Base-by-base conservation (phyloP, 139 green algal species). In the Diplosphaera chodatii region DNA sequence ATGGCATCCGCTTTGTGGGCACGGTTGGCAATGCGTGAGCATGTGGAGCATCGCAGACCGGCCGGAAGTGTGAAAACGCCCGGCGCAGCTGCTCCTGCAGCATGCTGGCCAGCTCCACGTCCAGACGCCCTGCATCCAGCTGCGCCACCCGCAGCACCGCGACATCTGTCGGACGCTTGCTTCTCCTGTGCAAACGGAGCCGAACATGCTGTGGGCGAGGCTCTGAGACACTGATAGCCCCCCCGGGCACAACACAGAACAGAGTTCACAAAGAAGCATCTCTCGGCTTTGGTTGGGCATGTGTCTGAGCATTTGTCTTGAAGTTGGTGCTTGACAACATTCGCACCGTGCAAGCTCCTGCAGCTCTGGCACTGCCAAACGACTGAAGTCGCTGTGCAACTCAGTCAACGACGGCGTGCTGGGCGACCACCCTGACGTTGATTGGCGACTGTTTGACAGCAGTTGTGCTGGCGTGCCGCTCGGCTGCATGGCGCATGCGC, bases 41-140 rank as follows among this genome's bases (percentile, higher is more conserved):
- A n/a, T n/a, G n/a, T n/a, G n/a, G n/a, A n/a, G n/a, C n/a, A n/a
- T n/a, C n/a, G n/a, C 55, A 63, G 6, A 76, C 84, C 63, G 78
- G 84, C 15, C 82, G 68, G 59, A 93, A 86, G 27, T 92, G 66
- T 4, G 80, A 63, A 65, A 95, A 95, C 22, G 83, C 75, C 2
- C 64, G 63, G 68, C 82, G 78, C 68, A 97, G 85, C 76, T 97
- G 90, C 71, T 96, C 90, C 20, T 79, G 74, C 34, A 97, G 81
- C 83, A 97, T 88, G 20, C 33, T 72, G 3, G 70, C 74, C 30
- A 97, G 86, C 78, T 97, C 92, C 1, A 77, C 79, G 55, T 97
- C 92, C 64, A 97, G 68, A 2, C 90, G 79, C 22, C 69, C 56
- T 4, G 92, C 92, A 33, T 97, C 92, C 64, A 92, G 72, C 80